Percentiles rank a stretch among this genome's conserved stretches.
These are phyloP conservation scores for Nepenthes gracilis DNA, from an alignment of 148 eudicot species.

Conservation along the genomic window DNA sequence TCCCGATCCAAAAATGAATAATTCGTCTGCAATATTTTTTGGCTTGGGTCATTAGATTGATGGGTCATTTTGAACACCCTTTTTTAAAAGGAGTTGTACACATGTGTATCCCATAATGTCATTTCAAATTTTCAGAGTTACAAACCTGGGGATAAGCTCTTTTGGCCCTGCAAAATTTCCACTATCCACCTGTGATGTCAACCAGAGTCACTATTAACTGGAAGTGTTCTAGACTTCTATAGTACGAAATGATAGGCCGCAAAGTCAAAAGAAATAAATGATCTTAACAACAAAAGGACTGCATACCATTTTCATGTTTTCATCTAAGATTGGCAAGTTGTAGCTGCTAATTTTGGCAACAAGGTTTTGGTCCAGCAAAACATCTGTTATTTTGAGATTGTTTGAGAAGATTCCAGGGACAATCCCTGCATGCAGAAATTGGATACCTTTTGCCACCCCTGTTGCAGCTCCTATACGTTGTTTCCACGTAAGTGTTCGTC, in stretches of 20 bases:
- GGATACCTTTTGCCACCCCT: conserved; percentile 82
- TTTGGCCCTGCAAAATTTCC: conserved; percentile 6
- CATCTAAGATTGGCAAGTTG: conserved; percentile 56
- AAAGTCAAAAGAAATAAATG: background rate
- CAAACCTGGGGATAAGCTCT: conserved; percentile 27
- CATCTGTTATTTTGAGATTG: conserved; percentile 69
- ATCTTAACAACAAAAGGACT: background rate
- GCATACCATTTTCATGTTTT: conserved; percentile 40
- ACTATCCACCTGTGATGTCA: conserved; percentile 23
- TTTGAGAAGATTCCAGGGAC: conserved; percentile 67
- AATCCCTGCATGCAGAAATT: conserved; percentile 77
- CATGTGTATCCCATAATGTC: too few species aligned
- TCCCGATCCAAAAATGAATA: too few species aligned
- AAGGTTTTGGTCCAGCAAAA: conserved; percentile 65
- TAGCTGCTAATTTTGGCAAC: conserved; percentile 73
- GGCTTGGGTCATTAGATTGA: too few species aligned
- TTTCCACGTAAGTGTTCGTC: conserved; percentile 54
- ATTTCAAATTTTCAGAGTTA: background rate
- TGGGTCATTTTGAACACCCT: too few species aligned
- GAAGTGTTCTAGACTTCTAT: too few species aligned
- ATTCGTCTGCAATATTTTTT: too few species aligned
- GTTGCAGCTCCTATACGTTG: conserved; percentile 75
- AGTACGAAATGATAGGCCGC: too few species aligned
- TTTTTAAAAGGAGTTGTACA: too few species aligned
- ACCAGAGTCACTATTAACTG: background rate